Evolutionary conservation across 164 flowering plant species (phyloP).

Genomic region (Buxus sempervirens): DNA sequence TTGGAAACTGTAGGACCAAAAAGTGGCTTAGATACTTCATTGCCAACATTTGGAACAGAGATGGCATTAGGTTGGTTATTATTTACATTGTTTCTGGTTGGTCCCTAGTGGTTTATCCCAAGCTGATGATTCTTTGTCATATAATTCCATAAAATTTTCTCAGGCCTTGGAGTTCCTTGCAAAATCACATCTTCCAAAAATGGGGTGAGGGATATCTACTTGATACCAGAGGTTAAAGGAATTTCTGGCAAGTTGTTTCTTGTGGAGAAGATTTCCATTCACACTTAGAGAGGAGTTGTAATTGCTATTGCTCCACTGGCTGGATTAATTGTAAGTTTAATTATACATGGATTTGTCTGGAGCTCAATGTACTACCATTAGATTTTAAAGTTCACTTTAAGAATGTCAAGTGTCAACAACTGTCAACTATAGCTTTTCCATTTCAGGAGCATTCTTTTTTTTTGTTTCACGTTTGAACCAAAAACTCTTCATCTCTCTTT

Average conservation of each 20-base stretch:
- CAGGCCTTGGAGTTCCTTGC: slow-evolving; percentile 52
- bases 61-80: slow-evolving; percentile 40
- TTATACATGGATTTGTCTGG: background rate
- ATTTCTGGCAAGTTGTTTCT: slow-evolving; percentile 53
- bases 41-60: slow-evolving; percentile 49
- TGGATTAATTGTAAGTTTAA: slow-evolving; percentile 46
- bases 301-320: slow-evolving; percentile 64
- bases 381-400: background rate
- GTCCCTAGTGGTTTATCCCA: background rate
- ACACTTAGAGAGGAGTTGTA: slow-evolving; percentile 39
- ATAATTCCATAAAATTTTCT: slow-evolving; percentile 5
- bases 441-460: too few species aligned
- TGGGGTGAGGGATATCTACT: slow-evolving; percentile 40
- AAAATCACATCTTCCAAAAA: slow-evolving; percentile 48
- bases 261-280: slow-evolving; percentile 49
- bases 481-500: too few species aligned
- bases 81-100: background rate
- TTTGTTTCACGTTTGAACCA: too few species aligned
- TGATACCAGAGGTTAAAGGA: slow-evolving; percentile 44
- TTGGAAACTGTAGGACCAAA: slow-evolving; percentile 24
- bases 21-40: slow-evolving; percentile 31
- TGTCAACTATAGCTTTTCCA: too few species aligned
- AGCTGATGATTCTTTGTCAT: slow-evolving; percentile 1
- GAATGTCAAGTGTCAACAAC: too few species aligned
- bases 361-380: background rate